Evolutionary conservation across 805 yeast species (phyloP).

Genomic region (Candida coquimbonensis): DNA sequence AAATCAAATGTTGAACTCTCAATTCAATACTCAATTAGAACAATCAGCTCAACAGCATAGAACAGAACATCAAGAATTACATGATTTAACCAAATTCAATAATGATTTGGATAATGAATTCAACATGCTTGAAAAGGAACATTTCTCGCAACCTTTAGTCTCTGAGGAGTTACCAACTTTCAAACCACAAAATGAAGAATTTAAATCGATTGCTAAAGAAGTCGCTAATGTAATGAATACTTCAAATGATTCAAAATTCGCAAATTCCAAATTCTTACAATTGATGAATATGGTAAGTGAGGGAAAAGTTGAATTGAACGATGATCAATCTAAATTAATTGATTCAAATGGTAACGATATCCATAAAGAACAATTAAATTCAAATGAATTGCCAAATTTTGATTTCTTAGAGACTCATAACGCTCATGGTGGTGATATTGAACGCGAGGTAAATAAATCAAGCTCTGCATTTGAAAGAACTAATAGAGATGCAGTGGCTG

Average conservation of each 20-base stretch:
- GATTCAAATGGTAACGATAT: slow-evolving; percentile 21
- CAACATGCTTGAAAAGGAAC: slow-evolving; percentile 9
- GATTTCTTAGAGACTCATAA: slow-evolving; percentile 2
- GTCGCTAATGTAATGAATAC: slow-evolving; percentile 21
- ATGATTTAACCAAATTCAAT: slow-evolving; percentile 7
- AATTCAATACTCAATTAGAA: slow-evolving; percentile 3
- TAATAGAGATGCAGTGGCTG: slow-evolving; percentile 5
- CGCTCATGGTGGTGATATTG: slow-evolving; percentile 6
- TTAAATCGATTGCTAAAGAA: slow-evolving; percentile 22
- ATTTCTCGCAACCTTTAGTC: neutral
- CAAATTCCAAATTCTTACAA: slow-evolving; percentile 21
- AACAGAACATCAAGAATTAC: slow-evolving; percentile 21
- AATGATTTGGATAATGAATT: slow-evolving; percentile 14
- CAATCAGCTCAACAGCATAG: slow-evolving; percentile 4
- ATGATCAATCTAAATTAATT: slow-evolving; percentile 20
- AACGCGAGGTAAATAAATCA: neutral
- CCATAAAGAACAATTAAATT: slow-evolving; percentile 10
- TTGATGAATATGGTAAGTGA: slow-evolving; percentile 20
- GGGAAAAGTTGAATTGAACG: slow-evolving; percentile 19
- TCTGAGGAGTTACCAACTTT: neutral
- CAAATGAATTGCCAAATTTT: slow-evolving; percentile 6
- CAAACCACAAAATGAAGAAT: slow-evolving; percentile 11
- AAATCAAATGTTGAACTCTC: slow-evolving; percentile 6
- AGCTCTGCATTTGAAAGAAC: slow-evolving; percentile 5
- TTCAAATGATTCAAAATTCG: slow-evolving; percentile 14